Base-by-base conservation (phyloP, 768 basidiomycete genomes). In the Tulasnella sp. region DNA sequence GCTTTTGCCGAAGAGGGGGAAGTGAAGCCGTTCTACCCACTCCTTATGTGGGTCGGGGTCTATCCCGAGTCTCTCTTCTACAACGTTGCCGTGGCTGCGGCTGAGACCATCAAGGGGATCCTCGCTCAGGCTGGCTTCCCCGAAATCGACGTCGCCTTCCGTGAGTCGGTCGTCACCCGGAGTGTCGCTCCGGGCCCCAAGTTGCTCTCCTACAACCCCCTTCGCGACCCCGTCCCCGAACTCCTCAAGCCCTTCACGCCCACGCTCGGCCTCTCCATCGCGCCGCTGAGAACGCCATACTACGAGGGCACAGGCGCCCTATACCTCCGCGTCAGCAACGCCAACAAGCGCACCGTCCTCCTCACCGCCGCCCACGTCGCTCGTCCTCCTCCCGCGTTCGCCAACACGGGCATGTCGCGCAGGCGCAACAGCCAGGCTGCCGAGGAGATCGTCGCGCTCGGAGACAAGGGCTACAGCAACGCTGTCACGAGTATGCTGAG, bases 221-320 rank as follows among this genome's bases (percentile, higher is more conserved):
- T 57, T 59, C 19, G 61, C 31, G 66, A 70, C 53, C 32, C 58
- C 31, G 55, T 67, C 52, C 27, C 66, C 61, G 63, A 63, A 9
- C 49, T 68, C n/a, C 63, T 64, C 29, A 65, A 67, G 42, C 68
- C 68, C 14, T 69, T 74, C 63, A 69, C 70, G 4, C 62, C 67
- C 56, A 62, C 70, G 31, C 70, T 75, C 17, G 67, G 72, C 49
- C 65, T 73, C 40, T 35, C 58, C 19, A 71, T 74, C 48, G 70
- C 73, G 27, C 60, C 68, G 32, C 59, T 45, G 17, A 66, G 62
- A 58, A 45, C 35, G 2, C 68, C 73, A 35, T 31, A 68, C 49
- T 64, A 40, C 36, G 73, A 72, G 59, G 72, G 73, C 53, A 73
- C 74, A 1, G 70, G 66, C 35, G 63, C 52, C 46, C 62, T 74